Conservation (phyloP, 2,329 filamentous ascomycete genomes). For the Zymoseptoria tritici region DNA sequence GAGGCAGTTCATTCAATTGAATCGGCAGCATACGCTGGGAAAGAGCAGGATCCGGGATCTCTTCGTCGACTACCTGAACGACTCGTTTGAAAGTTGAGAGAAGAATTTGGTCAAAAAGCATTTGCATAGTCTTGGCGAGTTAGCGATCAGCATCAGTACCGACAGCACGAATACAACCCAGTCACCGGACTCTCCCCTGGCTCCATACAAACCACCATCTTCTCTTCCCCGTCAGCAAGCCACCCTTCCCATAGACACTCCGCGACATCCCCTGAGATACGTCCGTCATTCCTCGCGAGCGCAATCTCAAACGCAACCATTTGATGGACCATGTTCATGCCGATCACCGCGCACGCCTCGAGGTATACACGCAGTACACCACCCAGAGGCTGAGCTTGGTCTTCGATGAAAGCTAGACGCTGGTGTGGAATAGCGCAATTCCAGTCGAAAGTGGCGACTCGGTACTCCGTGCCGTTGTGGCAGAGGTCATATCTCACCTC, state of each 20-base stretch:
- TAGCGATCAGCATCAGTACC: neutral
- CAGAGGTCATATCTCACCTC: neutral
- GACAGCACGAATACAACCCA: neutral
- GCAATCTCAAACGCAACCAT: neutral
- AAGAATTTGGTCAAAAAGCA: neutral
- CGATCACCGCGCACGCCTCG: neutral
- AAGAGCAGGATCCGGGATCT: conserved; percentile 32
- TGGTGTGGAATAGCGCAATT: neutral
- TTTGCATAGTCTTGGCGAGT: neutral
- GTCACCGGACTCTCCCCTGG: neutral
- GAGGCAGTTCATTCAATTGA: conserved; percentile 69
- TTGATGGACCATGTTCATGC: neutral
- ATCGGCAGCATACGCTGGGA: conserved; percentile 53
- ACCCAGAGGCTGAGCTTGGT: neutral
- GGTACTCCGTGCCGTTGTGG: neutral
- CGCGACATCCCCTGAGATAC: neutral
- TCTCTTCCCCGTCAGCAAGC: neutral
- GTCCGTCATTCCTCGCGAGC: neutral
- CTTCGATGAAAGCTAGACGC: neutral
- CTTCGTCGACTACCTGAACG: conserved; percentile 38
- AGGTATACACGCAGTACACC: neutral
- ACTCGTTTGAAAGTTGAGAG: conserved; percentile 28
- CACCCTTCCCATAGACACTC: neutral
- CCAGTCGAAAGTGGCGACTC: neutral
- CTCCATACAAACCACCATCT: neutral